These are phyloP conservation scores for Sistotremastrum suecicum DNA, from an alignment of 768 basidiomycete species.

Conservation along the genomic window DNA sequence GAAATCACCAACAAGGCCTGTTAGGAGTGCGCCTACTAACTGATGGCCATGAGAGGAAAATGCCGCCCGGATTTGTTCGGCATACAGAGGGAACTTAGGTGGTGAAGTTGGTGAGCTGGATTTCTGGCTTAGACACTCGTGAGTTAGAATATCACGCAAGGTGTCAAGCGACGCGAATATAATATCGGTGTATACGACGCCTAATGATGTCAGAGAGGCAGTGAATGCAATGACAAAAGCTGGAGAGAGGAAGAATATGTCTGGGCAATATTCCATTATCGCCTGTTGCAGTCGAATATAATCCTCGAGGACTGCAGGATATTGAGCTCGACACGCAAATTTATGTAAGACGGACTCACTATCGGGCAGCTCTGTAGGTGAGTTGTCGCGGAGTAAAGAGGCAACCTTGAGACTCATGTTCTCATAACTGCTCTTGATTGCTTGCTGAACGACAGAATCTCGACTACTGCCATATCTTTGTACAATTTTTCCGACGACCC, in stretches of 20 bases:
- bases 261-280: slow-evolving; percentile 52
- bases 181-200: slow-evolving; percentile 70
- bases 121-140: slow-evolving; percentile 48
- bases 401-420: slow-evolving; percentile 59
- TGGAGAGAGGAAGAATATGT: slow-evolving; percentile 65
- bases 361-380: slow-evolving; percentile 71
- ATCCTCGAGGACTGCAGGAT: slow-evolving; percentile 73
- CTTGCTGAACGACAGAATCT: slow-evolving; percentile 35
- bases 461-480: slow-evolving; percentile 59
- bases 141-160: slow-evolving; percentile 58
- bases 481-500: slow-evolving; percentile 87
- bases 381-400: slow-evolving; percentile 48
- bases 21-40: slow-evolving; percentile 53
- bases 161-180: slow-evolving; percentile 73
- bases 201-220: slow-evolving; percentile 62
- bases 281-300: slow-evolving; percentile 71
- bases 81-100: slow-evolving; percentile 49
- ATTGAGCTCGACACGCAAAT: neutral
- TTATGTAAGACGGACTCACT: slow-evolving; percentile 34
- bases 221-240: slow-evolving; percentile 69
- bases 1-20: slow-evolving; percentile 76
- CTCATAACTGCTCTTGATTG: slow-evolving; percentile 59
- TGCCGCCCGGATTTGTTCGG: slow-evolving; percentile 42
- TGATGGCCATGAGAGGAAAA: slow-evolving; percentile 61
- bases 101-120: slow-evolving; percentile 28